phyloP scores from a whole-genome alignment of 805 yeast species.

The Hanseniaspora mollemarum region DNA sequence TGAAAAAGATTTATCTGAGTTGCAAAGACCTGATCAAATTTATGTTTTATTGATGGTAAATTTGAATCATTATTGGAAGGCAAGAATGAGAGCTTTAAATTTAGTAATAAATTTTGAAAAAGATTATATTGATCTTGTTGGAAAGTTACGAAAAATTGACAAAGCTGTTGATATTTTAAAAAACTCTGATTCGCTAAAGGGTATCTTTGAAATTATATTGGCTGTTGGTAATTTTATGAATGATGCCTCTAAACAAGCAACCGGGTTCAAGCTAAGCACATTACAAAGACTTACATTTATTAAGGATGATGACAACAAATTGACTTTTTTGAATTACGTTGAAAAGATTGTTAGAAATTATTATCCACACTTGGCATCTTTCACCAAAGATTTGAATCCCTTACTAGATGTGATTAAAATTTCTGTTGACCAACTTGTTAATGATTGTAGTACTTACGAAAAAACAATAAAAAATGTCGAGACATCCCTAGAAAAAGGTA shows the following conservation, averaged over 20 bases:
- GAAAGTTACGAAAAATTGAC: constrained; percentile 60
- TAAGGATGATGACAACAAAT: constrained; percentile 76
- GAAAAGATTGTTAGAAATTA: constrained; percentile 76
- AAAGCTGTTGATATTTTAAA: constrained; percentile 57
- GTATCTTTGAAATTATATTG: constrained; percentile 70
- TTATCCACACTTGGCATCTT: constrained; percentile 65
- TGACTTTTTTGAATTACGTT: constrained; percentile 84
- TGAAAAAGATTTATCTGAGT: constrained; percentile 59
- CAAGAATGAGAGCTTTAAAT: constrained; percentile 74
- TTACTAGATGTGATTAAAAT: constrained; percentile 52
- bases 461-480: constrained; percentile 56
- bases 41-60: constrained; percentile 75
- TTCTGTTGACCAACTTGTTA: constrained; percentile 68
- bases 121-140: constrained; percentile 62
- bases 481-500: constrained; percentile 68
- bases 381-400: constrained; percentile 60
- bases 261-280: constrained; percentile 84
- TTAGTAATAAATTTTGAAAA: constrained; percentile 59
- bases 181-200: constrained; percentile 54
- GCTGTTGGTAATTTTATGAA: constrained; percentile 96
- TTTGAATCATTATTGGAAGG: constrained; percentile 79
- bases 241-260: constrained; percentile 80
- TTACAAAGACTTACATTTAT: constrained; percentile 79
- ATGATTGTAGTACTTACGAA: constrained; percentile 57
- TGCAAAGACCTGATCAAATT: constrained; percentile 78